These are phyloP conservation scores for Saccharum officinarum DNA, from an alignment of 176 grass and related monocot genomes.

Conservation along the genomic window DNA sequence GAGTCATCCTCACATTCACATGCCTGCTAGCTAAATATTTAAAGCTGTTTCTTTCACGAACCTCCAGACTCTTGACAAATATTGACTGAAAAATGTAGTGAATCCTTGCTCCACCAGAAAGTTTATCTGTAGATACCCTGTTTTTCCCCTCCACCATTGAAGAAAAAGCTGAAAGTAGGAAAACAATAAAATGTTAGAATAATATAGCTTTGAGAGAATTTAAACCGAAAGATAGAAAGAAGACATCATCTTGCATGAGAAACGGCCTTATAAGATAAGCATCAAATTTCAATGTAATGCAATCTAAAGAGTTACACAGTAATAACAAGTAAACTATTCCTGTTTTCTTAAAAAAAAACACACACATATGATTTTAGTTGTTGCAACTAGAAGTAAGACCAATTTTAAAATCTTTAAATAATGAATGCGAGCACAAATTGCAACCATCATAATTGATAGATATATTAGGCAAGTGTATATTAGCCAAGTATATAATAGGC, in stretches of 20 bases:
- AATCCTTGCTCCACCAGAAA: constrained; percentile 96
- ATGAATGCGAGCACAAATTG: neutral
- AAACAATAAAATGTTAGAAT: constrained; percentile 32
- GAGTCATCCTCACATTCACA: neutral
- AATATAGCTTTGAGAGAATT: constrained; percentile 22
- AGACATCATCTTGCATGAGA: neutral
- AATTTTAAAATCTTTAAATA: neutral
- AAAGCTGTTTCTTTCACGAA: constrained; percentile 41
- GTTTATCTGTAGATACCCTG: constrained; percentile 80
- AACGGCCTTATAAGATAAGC: neutral
- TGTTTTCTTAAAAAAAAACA: neutral
- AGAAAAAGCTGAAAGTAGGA: constrained; percentile 75
- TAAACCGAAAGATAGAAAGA: neutral
- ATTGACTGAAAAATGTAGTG: constrained; percentile 99
- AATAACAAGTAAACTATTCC: constrained; percentile 25
- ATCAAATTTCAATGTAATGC: neutral
- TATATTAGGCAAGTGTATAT: no score
- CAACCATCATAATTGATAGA: neutral
- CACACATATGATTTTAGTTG: constrained; percentile 1
- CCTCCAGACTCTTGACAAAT: constrained; percentile 94
- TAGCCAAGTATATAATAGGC: no score
- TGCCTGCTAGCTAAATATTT: constrained; percentile 21
- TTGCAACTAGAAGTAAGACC: neutral
- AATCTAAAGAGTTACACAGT: constrained; percentile 4
- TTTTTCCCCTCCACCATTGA: constrained; percentile 92